These are phyloP conservation scores for Epichloe sibirici DNA, from an alignment of 2,329 filamentous ascomycete genomes.

Conservation along the genomic window DNA sequence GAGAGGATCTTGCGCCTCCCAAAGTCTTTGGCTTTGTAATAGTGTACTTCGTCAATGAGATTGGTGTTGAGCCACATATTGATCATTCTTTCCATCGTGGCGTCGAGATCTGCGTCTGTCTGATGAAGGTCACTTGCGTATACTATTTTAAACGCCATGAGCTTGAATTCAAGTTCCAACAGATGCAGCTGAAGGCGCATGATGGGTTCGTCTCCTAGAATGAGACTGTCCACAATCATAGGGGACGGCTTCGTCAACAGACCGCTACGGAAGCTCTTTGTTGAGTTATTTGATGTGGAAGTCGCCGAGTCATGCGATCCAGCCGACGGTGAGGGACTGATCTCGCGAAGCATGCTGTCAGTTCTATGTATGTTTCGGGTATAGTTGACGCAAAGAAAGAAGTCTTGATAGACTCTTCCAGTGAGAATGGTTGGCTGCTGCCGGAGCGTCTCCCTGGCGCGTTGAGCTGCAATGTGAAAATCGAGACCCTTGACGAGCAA, in stretches of 20 bases:
- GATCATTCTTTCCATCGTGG: constrained; percentile 14
- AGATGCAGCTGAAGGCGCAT: constrained; percentile 17
- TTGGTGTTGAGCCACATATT: constrained; percentile 19
- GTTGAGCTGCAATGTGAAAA: constrained; percentile 18
- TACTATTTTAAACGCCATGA: constrained; percentile 15
- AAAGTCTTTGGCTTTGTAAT: constrained; percentile 19
- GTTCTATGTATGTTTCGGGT: constrained; percentile 10
- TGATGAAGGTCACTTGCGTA: constrained; percentile 17
- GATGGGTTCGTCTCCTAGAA: constrained; percentile 13
- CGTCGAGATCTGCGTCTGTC: constrained; percentile 9
- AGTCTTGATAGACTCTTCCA: constrained; percentile 14
- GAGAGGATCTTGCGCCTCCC: constrained; percentile 9
- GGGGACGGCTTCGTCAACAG: constrained; percentile 12
- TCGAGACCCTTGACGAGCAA: constrained; percentile 15
- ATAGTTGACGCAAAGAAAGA: constrained; percentile 21
- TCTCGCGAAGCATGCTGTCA: constrained; percentile 9
- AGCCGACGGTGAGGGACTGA: constrained; percentile 12
- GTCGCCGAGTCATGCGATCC: constrained; percentile 12
- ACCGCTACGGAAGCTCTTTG: constrained; percentile 11
- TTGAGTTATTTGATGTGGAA: constrained; percentile 12
- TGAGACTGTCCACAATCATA: constrained; percentile 12
- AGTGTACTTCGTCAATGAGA: constrained; percentile 16
- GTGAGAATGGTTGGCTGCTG: constrained; percentile 11
- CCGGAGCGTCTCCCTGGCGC: constrained; percentile 15
- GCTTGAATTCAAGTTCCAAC: constrained; percentile 19